Evolutionary conservation across 139 green algal genomes (phyloP).

Genomic region (Gonium pectorale): DNA sequence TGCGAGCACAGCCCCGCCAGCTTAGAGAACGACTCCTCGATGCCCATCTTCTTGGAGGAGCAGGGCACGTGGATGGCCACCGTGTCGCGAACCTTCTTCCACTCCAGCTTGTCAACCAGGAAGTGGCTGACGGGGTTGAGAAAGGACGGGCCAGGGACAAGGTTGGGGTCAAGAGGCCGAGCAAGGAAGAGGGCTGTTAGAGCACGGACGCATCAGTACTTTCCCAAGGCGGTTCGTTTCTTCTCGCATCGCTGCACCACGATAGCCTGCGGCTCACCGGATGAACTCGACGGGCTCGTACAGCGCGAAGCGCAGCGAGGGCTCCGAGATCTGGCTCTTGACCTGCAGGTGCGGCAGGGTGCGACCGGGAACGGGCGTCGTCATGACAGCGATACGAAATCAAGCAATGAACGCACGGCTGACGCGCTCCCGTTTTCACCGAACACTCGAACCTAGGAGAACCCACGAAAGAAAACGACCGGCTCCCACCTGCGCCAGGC

Average conservation of each 20-base stretch:
- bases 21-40: slow-evolving; percentile 89
- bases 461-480: too few species aligned
- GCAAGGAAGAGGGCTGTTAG: too few species aligned
- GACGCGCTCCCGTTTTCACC: too few species aligned
- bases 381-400: too few species aligned
- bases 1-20: slow-evolving; percentile 88
- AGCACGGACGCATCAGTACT: too few species aligned
- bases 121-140: slow-evolving; percentile 69
- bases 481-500: slow-evolving; percentile 80
- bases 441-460: too few species aligned
- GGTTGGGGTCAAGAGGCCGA: too few species aligned
- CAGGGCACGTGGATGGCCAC: slow-evolving; percentile 96
- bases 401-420: too few species aligned
- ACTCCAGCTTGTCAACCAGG: slow-evolving; percentile 96
- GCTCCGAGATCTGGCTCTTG: slow-evolving; percentile 82
- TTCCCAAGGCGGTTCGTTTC: too few species aligned
- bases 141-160: too few species aligned
- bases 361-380: too few species aligned
- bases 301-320: slow-evolving; percentile 85
- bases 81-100: slow-evolving; percentile 83
- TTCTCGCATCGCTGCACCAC: too few species aligned
- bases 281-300: slow-evolving; percentile 98
- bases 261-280: slow-evolving; percentile 43
- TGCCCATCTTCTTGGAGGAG: slow-evolving; percentile 98
- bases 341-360: slow-evolving; percentile 60